Evolutionary conservation across 768 basidiomycete species (phyloP), one percentile per base, ranked within the genome.

Genomic region (Rubroboletus pulcherrimus): DNA sequence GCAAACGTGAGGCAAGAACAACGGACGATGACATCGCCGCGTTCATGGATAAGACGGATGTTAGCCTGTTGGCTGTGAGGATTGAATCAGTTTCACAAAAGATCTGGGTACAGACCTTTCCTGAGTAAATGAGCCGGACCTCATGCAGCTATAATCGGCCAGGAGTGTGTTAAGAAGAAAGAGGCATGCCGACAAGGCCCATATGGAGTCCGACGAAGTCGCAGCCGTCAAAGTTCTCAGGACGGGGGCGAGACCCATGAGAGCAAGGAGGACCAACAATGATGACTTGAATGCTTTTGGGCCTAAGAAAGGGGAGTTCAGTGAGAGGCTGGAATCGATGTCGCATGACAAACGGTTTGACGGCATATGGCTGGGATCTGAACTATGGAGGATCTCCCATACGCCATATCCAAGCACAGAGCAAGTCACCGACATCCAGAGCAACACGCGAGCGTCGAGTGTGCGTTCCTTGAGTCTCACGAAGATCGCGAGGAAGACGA

Each of bases 141-240:
- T 72, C 51, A 74, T 72, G 56, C 79, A 76, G 57, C 83, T 81
- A 68, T 93, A 96, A 72, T 97, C 93, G 14, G 89, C 89, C 46
- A 98, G 75, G 55, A 95, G 74, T 19, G 85, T 78, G 68, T 95
- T 93, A 38, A 97, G 75, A 50, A 83, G 75, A 71, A 98, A 91
- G 42, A 98, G 81, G 49, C 79, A 78, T 4, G 91, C 90, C n/a
- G 93, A 84, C 49, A 98, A 74, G 7, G 96, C 94, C 93, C 93
- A 98, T 60, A 98, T 95, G 30, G 93, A 93, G 70, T 99, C 97
- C 12, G 91, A 91, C 38, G 96, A 97, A 5, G 95, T 98, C 26
- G 95, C 92, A 38, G 91, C 89, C 30, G 93, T 96, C 66, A 99
- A 75, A 6, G 96, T 98, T 65, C 87, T 83, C 53, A 98, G 76